These are phyloP conservation scores for Pseudotulostoma volvatum DNA, from an alignment of 495 filamentous ascomycete species.

Conservation along the genomic window DNA sequence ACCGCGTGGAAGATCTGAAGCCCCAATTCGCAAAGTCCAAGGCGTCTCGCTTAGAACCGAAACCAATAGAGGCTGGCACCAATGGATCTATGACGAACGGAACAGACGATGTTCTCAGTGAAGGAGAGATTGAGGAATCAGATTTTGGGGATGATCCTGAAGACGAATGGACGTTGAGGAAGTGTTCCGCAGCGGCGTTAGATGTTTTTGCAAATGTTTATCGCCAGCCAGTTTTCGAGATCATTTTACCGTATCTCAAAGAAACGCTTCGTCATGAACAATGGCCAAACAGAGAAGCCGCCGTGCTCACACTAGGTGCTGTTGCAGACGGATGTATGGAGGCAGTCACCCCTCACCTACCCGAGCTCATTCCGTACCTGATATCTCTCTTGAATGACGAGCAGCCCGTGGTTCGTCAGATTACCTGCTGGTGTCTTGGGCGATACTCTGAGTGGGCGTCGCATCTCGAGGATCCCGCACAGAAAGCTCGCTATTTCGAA, in stretches of 20 bases:
- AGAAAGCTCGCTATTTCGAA: conserved; percentile 67
- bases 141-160: conserved; percentile 75
- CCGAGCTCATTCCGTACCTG: conserved; percentile 79
- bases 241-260: conserved; percentile 82
- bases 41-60: conserved; percentile 26
- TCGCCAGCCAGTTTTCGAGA: conserved; percentile 70
- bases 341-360: conserved; percentile 77
- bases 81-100: conserved; percentile 32
- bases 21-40: conserved; percentile 80
- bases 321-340: conserved; percentile 91
- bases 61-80: conserved; percentile 29
- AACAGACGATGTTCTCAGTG: conserved; percentile 33
- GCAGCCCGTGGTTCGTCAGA: conserved; percentile 88
- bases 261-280: conserved; percentile 75
- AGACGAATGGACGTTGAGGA: conserved; percentile 88
- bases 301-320: conserved; percentile 85
- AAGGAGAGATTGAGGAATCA: conserved; percentile 63
- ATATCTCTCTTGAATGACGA: conserved; percentile 70
- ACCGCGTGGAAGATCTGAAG: conserved; percentile 80
- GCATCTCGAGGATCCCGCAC: conserved; percentile 43
- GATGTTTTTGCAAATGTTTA: conserved; percentile 91
- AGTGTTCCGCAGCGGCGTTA: conserved; percentile 91
- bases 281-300: conserved; percentile 88
- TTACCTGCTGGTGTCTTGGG: conserved; percentile 94
- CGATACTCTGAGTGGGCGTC: conserved; percentile 91